Conservation (phyloP, 257 asterid species). For the Craterostigma plantagineum region DNA sequence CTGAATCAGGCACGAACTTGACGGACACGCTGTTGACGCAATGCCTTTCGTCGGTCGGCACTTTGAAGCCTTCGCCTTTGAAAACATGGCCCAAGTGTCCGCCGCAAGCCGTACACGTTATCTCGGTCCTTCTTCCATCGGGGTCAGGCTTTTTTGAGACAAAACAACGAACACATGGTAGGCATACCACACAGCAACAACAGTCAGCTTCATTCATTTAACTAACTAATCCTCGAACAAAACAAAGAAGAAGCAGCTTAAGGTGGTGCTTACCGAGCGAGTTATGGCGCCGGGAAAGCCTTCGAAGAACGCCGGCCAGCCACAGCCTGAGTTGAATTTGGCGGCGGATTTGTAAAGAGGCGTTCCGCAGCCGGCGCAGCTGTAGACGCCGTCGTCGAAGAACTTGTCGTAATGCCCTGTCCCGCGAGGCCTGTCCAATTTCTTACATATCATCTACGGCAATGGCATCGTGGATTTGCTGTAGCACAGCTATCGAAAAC, state of each 20-base stretch:
- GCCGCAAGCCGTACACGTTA: neutral
- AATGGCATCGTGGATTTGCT: no score
- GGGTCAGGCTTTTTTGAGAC: neutral
- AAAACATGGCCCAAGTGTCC: neutral
- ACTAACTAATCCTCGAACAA: no score
- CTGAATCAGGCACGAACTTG: neutral
- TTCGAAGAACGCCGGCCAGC: slow-evolving; percentile 6
- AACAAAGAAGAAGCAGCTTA: neutral
- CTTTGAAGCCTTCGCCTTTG: neutral
- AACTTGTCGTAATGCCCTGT: slow-evolving; percentile 73
- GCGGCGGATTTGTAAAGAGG: slow-evolving; percentile 1
- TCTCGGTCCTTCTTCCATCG: neutral
- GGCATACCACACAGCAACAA: neutral
- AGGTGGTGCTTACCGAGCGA: neutral
- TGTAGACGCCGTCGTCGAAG: slow-evolving; percentile 35
- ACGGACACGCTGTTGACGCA: neutral
- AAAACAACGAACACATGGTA: neutral
- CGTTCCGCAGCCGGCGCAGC: slow-evolving; percentile 7
- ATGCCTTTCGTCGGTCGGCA: slow-evolving; percentile 1
- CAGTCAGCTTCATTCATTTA: neutral
- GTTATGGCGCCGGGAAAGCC: slow-evolving; percentile 1
- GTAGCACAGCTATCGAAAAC: no score
- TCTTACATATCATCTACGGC: no score
- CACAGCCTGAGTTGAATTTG: slow-evolving; percentile 1
- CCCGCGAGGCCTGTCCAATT: slow-evolving; percentile 48